Base-by-base conservation (phyloP, 2,329 filamentous ascomycete genomes). In the Aspergillus hiratsukae region DNA sequence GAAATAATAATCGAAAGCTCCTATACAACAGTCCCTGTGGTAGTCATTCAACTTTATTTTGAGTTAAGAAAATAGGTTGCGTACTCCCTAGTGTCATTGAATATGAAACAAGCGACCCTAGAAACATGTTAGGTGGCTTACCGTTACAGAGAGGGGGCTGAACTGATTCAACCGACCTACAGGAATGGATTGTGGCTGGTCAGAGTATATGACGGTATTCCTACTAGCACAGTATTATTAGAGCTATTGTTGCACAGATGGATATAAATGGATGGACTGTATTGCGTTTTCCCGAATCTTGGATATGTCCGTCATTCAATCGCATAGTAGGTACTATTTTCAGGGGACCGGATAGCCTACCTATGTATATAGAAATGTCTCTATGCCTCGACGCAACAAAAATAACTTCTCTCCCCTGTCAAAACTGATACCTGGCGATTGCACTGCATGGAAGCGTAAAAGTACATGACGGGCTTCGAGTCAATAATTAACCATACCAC, bases 51-150 rank as follows among this genome's bases (percentile, higher is more conserved):
- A 46, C 43, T 46, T 46, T 23, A 27, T 25, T 46, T 25, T 23
- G 21, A 46, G 9, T 53, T 50, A 52, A 37, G 53, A 56, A 53
- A 61, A 54, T 43, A 48, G 52, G 25, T 7, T 17, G 17, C 7
- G 14, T 37, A 14, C 14, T 14, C 31, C 2, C 27, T 48, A 52
- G 28, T 46, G 23, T 49, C 29, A 25, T 31, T 25, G n/a, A 28
- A 48, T 19, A 37, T 60, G 58, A 60, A 60, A 60, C 58, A 55
- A 58, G 48, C 19, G 52, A 37, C 31, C 23, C 10, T 14, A n/a
- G 37, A 29, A 29, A n/a, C 43, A 49, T 35, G 41, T 48, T 51
- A 14, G 54, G 28, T 58, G 56, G 52, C 56, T 57, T 50, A 40
- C 54, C 51, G 52, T 52, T 57, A 46, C 52, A 49, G 45, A 41